Conservation (phyloP, 202 grass and related monocot species). For the Zoysia matrella region DNA sequence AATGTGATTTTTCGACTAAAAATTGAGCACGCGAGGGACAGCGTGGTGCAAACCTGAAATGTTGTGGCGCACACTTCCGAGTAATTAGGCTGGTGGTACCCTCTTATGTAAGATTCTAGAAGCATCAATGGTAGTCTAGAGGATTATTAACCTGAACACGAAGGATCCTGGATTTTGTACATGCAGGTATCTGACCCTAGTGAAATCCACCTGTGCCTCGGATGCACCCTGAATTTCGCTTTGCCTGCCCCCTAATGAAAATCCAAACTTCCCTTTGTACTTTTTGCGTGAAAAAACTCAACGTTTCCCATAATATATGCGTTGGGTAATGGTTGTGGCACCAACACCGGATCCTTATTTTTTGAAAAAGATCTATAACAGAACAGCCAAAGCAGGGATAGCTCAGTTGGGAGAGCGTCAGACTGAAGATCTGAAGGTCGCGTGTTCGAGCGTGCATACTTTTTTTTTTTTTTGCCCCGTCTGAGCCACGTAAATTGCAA, state of each 20-base stretch:
- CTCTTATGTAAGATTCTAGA: slow-evolving; percentile 37
- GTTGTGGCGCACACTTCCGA: not conserved
- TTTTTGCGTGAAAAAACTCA: too few relatives aligned
- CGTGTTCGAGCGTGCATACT: slow-evolving; percentile 58
- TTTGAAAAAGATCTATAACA: too few relatives aligned
- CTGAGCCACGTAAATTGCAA: too few relatives aligned
- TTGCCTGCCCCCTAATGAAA: not conserved
- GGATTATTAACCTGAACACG: slow-evolving; percentile 26
- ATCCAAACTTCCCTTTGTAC: not conserved
- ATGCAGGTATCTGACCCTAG: slow-evolving; percentile 30
- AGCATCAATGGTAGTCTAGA: slow-evolving; percentile 39
- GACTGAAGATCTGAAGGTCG: slow-evolving; percentile 98
- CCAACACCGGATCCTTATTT: too few relatives aligned
- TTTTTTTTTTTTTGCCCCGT: not conserved
- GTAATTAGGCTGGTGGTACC: slow-evolving; percentile 24
- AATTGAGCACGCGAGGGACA: not conserved
- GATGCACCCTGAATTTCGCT: slow-evolving; percentile 12
- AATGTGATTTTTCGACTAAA: slow-evolving; percentile 2
- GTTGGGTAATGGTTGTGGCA: too few relatives aligned
- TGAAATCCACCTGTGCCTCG: not conserved
- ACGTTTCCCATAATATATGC: too few relatives aligned
- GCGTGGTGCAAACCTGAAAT: not conserved
- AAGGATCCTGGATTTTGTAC: slow-evolving; percentile 24
- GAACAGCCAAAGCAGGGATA: slow-evolving; percentile 46
- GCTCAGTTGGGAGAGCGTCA: slow-evolving; percentile 95